Conservation (phyloP, 495 filamentous ascomycete genomes). For the Patellaria atrata region DNA sequence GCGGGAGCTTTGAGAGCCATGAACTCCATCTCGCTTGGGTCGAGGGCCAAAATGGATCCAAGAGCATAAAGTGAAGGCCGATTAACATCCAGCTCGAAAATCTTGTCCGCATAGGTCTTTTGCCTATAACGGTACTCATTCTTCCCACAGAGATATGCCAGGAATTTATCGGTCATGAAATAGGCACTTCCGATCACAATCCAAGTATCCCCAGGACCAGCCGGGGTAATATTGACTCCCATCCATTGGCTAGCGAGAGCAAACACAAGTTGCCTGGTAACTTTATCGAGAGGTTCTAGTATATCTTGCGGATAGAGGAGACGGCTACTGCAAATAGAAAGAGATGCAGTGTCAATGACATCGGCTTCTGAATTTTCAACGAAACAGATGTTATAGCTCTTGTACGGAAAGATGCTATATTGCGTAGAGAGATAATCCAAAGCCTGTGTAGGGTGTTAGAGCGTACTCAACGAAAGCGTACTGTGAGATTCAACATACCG, state of each 20-base stretch:
- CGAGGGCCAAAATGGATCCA: constrained; percentile 63
- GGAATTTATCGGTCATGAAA: constrained; percentile 85
- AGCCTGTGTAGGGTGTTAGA: constrained; percentile 29
- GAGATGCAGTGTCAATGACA: constrained; percentile 57
- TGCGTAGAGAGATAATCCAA: constrained; percentile 76
- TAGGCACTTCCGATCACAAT: constrained; percentile 80
- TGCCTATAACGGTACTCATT: constrained; percentile 89
- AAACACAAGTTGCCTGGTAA: constrained; percentile 63
- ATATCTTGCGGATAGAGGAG: constrained; percentile 71
- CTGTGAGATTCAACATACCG: constrained; percentile 28
- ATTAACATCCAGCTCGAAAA: constrained; percentile 66
- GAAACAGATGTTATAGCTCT: constrained; percentile 81
- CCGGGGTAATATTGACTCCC: constrained; percentile 74
- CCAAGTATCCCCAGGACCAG: constrained; percentile 71
- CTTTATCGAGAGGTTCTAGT: constrained; percentile 65
- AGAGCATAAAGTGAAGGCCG: constrained; percentile 72
- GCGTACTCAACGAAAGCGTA: too few relatives aligned
- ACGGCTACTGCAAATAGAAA: constrained; percentile 76
- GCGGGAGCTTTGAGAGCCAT: constrained; percentile 82
- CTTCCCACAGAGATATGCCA: constrained; percentile 77
- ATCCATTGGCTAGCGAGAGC: constrained; percentile 87
- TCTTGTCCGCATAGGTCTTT: constrained; percentile 66
- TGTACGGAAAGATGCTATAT: constrained; percentile 76
- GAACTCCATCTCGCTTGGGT: constrained; percentile 71
- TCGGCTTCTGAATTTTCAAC: constrained; percentile 73